Base-by-base conservation (phyloP, 176 grass and related monocot species). In the Cenchrus fungigraminus region DNA sequence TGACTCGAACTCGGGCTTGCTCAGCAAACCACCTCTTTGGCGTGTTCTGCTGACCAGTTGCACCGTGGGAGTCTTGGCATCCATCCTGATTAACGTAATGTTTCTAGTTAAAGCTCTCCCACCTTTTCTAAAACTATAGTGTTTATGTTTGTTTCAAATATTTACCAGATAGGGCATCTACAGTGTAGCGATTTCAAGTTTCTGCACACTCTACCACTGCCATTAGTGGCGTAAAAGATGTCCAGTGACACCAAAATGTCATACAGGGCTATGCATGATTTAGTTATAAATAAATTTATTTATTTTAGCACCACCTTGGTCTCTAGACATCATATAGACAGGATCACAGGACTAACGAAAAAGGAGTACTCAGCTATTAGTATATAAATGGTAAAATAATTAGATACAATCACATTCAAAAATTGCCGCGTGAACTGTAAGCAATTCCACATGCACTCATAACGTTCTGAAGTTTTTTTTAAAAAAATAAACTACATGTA, bases 321-420 rank as follows among this genome's bases (percentile, higher is more conserved):
- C 28, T 65, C 43, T 65, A 49, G 28, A 64, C 28, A 79, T 52
- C 25, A 52, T 17, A 66, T 19, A 52, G 77, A 25, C 25, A 32
- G 31, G 31, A 32, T 32, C 31, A 40, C 37, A 40, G 37, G 37
- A 40, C 37, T 40, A 40, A 40, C 37, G 37, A 40, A 73, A 62
- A 62, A 17, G 19, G 20, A 61, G 12, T 71, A 71, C n/a, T 65
- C 61, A 28, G 2, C 15, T 10, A 64, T 62, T 17, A 37, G 22
- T 40, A 0, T 69, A 76, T 29, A 80, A 40, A 63, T 34, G 74
- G 15, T 65, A 54, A 66, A 73, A 64, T 12, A 52, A 52, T 25
- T 52, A 71, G 54, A 71, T 65, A 34, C 46, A 77, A 9, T 82
- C 42, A 40, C 45, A 45, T 82, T 75, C 47, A 68, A 14, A 82